Percentiles rank a stretch among this genome's conserved stretches.
Evolutionary conservation across 1,284 basidiomycete species (phyloP).

Genomic region (Ceratobasidium papillatum): DNA sequence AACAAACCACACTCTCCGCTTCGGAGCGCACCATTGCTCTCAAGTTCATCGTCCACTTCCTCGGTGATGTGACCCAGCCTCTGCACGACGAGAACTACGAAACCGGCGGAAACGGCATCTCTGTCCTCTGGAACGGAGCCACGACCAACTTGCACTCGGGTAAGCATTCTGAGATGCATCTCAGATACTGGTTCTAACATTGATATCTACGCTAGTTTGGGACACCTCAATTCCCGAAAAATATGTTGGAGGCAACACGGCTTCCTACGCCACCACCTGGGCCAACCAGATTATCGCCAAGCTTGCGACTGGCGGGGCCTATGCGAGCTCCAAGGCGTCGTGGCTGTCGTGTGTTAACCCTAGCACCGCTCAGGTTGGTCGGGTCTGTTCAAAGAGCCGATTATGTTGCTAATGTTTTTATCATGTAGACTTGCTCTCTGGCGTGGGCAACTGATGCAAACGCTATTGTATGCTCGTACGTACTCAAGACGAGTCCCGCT

Average conservation of each 20-base stretch:
- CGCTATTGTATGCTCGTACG: conserved; percentile 40
- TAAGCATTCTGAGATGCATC: conserved; percentile 3
- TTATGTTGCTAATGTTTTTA: neutral
- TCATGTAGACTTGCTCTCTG: conserved; percentile 39
- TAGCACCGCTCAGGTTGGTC: conserved; percentile 21
- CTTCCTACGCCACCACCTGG: conserved; percentile 34
- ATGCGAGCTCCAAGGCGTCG: conserved; percentile 20
- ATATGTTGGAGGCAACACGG: conserved; percentile 36
- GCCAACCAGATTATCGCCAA: conserved; percentile 35
- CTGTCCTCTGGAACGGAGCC: conserved; percentile 41
- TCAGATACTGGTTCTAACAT: neutral
- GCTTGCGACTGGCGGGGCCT: conserved; percentile 37
- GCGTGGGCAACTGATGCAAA: conserved; percentile 44
- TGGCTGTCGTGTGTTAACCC: conserved; percentile 43
- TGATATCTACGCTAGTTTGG: conserved; percentile 29
- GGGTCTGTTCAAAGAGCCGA: neutral
- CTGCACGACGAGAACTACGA: conserved; percentile 42
- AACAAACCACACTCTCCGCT: conserved; percentile 16
- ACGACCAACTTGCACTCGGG: conserved; percentile 41
- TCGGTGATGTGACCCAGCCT: conserved; percentile 45
- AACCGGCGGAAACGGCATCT: conserved; percentile 42
- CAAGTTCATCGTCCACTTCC: conserved; percentile 43
- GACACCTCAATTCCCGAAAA: conserved; percentile 42
- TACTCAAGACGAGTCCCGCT: conserved; percentile 39
- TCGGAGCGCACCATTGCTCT: conserved; percentile 39